These are phyloP conservation scores for Penicillium chermesinum DNA, from an alignment of 495 filamentous ascomycete species.

Conservation along the genomic window DNA sequence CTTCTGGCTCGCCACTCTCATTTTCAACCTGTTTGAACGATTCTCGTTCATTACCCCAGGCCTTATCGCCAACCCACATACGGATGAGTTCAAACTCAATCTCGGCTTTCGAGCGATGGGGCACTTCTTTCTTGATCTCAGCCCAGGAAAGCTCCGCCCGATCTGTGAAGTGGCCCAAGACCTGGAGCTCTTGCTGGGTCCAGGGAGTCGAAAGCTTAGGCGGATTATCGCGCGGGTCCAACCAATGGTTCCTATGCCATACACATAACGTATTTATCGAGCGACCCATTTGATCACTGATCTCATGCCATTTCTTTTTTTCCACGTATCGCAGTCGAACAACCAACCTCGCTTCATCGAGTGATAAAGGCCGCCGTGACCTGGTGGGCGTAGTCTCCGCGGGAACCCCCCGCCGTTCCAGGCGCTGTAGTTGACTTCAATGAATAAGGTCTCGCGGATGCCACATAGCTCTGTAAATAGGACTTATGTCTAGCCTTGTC, in stretches of 20 bases:
- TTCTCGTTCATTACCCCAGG: slow-evolving; percentile 7
- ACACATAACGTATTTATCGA: slow-evolving; percentile 12
- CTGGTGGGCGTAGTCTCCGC: slow-evolving; percentile 15
- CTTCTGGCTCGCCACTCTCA: neutral
- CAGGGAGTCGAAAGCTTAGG: slow-evolving; percentile 29
- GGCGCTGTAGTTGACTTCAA: slow-evolving; percentile 2
- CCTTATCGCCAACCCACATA: slow-evolving; percentile 29
- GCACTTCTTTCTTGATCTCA: slow-evolving; percentile 25
- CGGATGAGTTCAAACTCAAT: slow-evolving; percentile 38
- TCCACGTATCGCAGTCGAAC: slow-evolving; percentile 29
- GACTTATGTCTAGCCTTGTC: slow-evolving; percentile 31
- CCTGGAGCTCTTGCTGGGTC: slow-evolving; percentile 28
- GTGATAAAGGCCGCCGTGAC: slow-evolving; percentile 16
- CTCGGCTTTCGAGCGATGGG: slow-evolving; percentile 28
- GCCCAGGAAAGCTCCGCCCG: slow-evolving; percentile 31
- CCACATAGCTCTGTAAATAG: slow-evolving; percentile 48
- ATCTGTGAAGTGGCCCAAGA: slow-evolving; percentile 24
- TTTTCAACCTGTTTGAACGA: neutral
- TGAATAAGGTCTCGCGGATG: slow-evolving; percentile 2
- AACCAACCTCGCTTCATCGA: slow-evolving; percentile 33
- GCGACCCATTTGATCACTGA: slow-evolving; percentile 21
- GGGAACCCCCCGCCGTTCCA: neutral
- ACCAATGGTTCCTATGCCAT: slow-evolving; percentile 35
- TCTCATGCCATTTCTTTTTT: slow-evolving; percentile 28
- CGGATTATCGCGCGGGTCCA: slow-evolving; percentile 25